Evolutionary conservation across 768 basidiomycete genomes (phyloP), one percentile per base, ranked within the genome.

Genomic region (Suillus plorans): DNA sequence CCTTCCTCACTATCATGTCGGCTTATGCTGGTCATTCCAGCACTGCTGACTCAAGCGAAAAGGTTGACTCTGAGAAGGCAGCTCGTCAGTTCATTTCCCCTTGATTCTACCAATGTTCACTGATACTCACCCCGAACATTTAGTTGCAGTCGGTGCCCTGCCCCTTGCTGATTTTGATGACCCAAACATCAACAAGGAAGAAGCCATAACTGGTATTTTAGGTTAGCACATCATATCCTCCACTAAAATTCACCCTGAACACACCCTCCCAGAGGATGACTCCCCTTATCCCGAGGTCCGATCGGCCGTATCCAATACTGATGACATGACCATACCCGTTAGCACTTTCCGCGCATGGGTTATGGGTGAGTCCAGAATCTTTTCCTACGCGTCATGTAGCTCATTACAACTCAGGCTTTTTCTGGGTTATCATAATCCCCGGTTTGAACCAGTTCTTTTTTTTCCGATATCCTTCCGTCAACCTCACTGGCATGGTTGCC

Each of bases 401-500:
- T 58, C 2, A 41, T 16, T 1, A 18, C 2, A 18, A 41, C 1
- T 16, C n/a, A 65, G 85, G 86, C 60, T 67, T 84, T 6, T 63
- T 78, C 10, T 86, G 83, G 82, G 80, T 85, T 1, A 78, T 86
- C 64, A 57, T 90, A 45, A 79, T 89, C 45, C 85, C 88, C 1
- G 86, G 88, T 50, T 80, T 89, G 78, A 89, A 89, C 72, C 88
- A 89, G 69, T 89, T 88, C 76, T 89, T 89, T 78, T 86, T 82
- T 73, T 83, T 88, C 69, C 82, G 87, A 41, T 89, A 83, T 71
- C 87, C 87, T 9, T 70, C 73, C 49, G 71, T 75, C 64, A 68
- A 59, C 42, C 66, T 78, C 10, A 64, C 20, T 6, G 52, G 64
- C 56, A 64, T 91, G 65, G 88, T 91, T 28, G 87, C 89, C 2